These are phyloP conservation scores for Eryngium alpinum DNA, from an alignment of 140 eudicot genomes.

Conservation along the genomic window DNA sequence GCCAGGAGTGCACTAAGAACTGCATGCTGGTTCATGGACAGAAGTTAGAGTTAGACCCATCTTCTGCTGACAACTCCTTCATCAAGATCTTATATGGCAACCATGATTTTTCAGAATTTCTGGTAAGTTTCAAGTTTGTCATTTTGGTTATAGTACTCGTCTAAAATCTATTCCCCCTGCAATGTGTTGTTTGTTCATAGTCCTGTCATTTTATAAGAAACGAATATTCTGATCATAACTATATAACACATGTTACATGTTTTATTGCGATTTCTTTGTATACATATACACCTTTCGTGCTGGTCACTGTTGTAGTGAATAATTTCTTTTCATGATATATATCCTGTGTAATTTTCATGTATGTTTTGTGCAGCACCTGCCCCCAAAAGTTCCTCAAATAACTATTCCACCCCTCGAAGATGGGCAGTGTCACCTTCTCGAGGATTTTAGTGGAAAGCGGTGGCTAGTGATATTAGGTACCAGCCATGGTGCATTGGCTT, in stretches of 20 bases:
- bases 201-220: neutral
- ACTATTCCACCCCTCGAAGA: conserved; percentile 22
- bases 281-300: neutral
- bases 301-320: neutral
- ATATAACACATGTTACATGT: neutral
- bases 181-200: neutral
- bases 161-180: neutral
- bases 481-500: conserved; percentile 34
- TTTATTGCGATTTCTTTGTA: neutral
- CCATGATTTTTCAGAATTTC: conserved; percentile 17
- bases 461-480: conserved; percentile 30
- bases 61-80: conserved; percentile 28
- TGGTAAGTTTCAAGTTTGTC: conserved; percentile 31
- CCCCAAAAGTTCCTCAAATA: conserved; percentile 40
- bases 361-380: conserved; percentile 42
- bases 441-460: conserved; percentile 44
- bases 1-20: conserved; percentile 37
- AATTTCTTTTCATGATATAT: neutral
- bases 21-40: conserved; percentile 32
- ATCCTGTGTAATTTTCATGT: neutral
- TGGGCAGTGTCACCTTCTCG: conserved; percentile 30
- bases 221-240: neutral
- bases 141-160: neutral
- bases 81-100: conserved; percentile 35
- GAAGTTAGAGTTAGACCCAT: conserved; percentile 20